Evolutionary conservation across 352 stramenopile genomes (phyloP).

Genomic region (Globisporangium takayamanum): DNA sequence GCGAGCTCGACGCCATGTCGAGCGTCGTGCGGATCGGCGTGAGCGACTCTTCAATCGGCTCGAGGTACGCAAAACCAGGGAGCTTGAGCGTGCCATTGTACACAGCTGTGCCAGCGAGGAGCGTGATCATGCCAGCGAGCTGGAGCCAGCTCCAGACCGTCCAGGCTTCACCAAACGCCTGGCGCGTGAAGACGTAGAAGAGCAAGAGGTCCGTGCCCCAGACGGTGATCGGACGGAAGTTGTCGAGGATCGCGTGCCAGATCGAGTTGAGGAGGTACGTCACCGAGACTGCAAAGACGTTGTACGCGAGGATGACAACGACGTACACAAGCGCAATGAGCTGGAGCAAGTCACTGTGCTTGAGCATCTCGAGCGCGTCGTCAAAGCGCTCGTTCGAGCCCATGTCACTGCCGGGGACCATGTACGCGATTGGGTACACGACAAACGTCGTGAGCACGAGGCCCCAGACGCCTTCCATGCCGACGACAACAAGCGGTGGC

Average conservation of each 20-base stretch:
- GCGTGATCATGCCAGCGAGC: conserved; percentile 88
- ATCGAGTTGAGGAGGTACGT: conserved; percentile 95
- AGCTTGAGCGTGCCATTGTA: conserved; percentile 93
- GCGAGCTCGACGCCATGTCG: conserved; percentile 40
- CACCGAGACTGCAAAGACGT: conserved; percentile 95
- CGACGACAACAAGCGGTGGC: conserved; percentile 90
- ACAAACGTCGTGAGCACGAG: conserved; percentile 90
- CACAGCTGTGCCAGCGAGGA: conserved; percentile 93
- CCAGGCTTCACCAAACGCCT: conserved; percentile 92
- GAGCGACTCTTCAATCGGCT: conserved; percentile 54
- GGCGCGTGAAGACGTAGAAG: conserved; percentile 92
- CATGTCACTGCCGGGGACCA: conserved; percentile 89
- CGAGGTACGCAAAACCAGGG: conserved; percentile 71
- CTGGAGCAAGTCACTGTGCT: conserved; percentile 58
- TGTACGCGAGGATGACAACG: conserved; percentile 93
- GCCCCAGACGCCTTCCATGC: conserved; percentile 96
- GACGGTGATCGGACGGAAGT: conserved; percentile 96
- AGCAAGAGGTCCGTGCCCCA: conserved; percentile 94
- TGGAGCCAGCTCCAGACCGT: conserved; percentile 94
- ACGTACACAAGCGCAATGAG: conserved; percentile 84
- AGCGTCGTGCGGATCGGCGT: conserved; percentile 67
- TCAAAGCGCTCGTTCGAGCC: conserved; percentile 92
- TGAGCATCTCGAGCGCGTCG: conserved; percentile 68
- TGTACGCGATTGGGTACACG: conserved; percentile 92
- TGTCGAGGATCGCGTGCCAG: conserved; percentile 98